Evolutionary conservation across 306 rosid species (phyloP).

Genomic region (Malus sieversii): DNA sequence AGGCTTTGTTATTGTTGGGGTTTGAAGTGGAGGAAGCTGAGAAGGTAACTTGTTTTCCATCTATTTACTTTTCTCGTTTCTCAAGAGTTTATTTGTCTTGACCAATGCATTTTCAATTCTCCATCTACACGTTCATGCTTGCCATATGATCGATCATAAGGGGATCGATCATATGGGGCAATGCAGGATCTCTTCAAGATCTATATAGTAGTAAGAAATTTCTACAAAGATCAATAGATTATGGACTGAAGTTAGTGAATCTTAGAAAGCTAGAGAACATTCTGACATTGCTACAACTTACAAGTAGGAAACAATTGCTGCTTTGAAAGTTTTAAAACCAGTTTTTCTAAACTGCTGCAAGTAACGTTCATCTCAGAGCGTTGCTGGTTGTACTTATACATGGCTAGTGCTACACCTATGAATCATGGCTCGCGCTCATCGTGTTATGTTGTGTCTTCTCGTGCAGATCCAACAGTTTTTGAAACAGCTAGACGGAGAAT

Average conservation of each 20-base stretch:
- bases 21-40: conserved; percentile 59
- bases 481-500: conserved; percentile 79
- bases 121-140: too few species aligned
- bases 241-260: background rate
- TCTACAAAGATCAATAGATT: background rate
- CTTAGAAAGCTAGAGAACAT: background rate
- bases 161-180: too few species aligned
- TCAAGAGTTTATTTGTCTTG: too few species aligned
- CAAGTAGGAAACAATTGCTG: background rate
- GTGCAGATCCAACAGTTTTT: conserved; percentile 73
- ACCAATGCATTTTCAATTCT: too few species aligned
- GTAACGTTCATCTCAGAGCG: background rate
- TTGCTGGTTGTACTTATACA: background rate
- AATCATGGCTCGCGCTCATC: background rate
- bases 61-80: background rate
- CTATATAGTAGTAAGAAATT: too few species aligned
- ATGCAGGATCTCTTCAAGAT: too few species aligned
- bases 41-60: conserved; percentile 41
- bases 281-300: background rate
- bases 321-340: background rate
- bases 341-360: background rate
- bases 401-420: background rate
- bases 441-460: conserved; percentile 17
- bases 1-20: conserved; percentile 83
- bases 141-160: too few species aligned